These are phyloP conservation scores for Citrullus colocynthis DNA, from an alignment of 306 rosid genomes.

Conservation along the genomic window DNA sequence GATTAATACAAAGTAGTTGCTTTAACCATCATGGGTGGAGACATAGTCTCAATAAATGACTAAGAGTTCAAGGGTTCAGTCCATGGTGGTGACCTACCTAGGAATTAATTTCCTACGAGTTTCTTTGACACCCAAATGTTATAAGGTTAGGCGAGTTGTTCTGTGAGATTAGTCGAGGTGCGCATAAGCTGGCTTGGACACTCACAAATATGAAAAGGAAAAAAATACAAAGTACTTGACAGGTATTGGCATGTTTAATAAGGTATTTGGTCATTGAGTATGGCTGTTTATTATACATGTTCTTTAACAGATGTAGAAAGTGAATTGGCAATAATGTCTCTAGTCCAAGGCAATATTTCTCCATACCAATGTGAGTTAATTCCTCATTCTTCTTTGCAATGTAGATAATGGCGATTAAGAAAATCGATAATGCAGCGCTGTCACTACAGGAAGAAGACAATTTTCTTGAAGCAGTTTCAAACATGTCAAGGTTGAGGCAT, in stretches of 20 bases:
- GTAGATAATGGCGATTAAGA: slow-evolving; percentile 82
- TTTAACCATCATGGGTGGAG: background rate
- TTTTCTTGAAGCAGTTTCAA: slow-evolving; percentile 85
- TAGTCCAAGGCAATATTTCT: background rate
- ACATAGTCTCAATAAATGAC: too few species aligned
- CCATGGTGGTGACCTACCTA: too few species aligned
- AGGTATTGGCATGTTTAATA: background rate
- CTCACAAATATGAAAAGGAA: too few species aligned
- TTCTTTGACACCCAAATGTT: too few species aligned
- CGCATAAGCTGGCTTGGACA: too few species aligned
- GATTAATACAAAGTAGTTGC: background rate
- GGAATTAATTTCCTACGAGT: too few species aligned
- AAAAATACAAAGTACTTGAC: too few species aligned
- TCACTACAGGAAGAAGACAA: slow-evolving; percentile 92
- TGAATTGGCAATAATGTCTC: background rate
- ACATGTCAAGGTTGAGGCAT: slow-evolving; percentile 87
- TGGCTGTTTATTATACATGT: background rate
- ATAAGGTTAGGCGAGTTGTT: too few species aligned
- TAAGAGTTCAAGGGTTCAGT: too few species aligned
- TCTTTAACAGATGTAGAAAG: background rate
- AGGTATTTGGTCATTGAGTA: background rate
- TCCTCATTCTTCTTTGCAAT: background rate
- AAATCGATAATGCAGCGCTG: slow-evolving; percentile 91
- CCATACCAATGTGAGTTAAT: background rate
- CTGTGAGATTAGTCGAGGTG: too few species aligned